These are phyloP conservation scores for Mesostigma viride DNA, from an alignment of 139 green algal genomes.

Conservation along the genomic window DNA sequence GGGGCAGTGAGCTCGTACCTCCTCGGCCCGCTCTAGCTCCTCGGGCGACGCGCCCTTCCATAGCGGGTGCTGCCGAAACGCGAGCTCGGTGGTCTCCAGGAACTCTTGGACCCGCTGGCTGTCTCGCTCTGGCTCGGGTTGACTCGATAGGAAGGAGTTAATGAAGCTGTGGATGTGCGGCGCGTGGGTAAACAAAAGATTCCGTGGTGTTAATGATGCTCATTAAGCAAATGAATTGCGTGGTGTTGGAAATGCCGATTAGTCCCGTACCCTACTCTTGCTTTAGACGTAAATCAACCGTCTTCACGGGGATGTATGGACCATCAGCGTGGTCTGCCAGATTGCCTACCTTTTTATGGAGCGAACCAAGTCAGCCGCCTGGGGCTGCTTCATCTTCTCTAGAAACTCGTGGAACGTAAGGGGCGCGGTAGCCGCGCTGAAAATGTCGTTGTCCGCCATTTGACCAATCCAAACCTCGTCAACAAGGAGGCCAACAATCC, in stretches of 20 bases:
- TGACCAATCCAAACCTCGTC: no score
- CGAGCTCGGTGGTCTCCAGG: conserved; percentile 54
- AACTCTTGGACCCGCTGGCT: conserved; percentile 55
- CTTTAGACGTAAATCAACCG: no score
- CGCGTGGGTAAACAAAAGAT: no score
- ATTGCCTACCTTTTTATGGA: conserved; percentile 75
- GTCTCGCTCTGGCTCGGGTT: conserved; percentile 21
- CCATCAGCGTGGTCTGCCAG: no score
- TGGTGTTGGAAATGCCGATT: no score
- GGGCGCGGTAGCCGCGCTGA: conserved; percentile 20
- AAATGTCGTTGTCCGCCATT: neutral
- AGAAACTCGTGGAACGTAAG: conserved; percentile 70
- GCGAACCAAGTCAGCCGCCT: conserved; percentile 68
- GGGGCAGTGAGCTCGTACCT: conserved; percentile 26
- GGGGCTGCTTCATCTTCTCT: conserved; percentile 64
- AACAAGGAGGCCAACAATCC: no score
- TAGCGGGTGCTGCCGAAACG: conserved; percentile 66
- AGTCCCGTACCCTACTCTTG: no score
- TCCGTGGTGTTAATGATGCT: no score
- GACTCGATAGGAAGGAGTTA: no score
- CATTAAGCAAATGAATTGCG: no score
- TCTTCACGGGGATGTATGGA: no score
- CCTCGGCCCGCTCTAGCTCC: conserved; percentile 39
- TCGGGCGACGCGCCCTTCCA: conserved; percentile 48
- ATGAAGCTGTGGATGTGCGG: no score